Conservation (phyloP, 2,329 filamentous ascomycete species). For the Penicillium sp. region DNA sequence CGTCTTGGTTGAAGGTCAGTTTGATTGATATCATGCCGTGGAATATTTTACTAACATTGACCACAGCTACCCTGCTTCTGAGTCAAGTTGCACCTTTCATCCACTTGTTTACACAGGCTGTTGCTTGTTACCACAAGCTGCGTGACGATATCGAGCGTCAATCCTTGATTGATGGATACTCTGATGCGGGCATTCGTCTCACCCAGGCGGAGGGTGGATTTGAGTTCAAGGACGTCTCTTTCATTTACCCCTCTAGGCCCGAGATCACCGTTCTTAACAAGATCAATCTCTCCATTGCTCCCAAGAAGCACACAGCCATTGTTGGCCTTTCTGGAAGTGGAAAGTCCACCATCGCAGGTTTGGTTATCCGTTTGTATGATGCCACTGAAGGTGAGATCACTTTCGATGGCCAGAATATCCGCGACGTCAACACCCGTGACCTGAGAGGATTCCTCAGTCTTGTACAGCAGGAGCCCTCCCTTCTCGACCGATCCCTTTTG, state of each 20-base stretch:
- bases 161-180: constrained; percentile 48
- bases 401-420: constrained; percentile 62
- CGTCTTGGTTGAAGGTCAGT: constrained; percentile 39
- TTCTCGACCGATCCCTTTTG: constrained; percentile 24
- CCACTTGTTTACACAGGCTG: constrained; percentile 51
- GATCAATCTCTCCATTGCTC: constrained; percentile 30
- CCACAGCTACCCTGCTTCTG: constrained; percentile 37
- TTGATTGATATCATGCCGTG: background rate
- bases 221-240: constrained; percentile 39
- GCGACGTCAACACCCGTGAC: constrained; percentile 52
- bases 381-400: constrained; percentile 61
- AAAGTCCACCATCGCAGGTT: constrained; percentile 65
- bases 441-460: constrained; percentile 25
- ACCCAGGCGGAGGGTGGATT: constrained; percentile 31
- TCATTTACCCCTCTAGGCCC: constrained; percentile 35
- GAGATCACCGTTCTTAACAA: constrained; percentile 30
- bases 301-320: constrained; percentile 54
- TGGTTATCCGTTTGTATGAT: constrained; percentile 66
- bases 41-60: constrained; percentile 11
- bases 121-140: constrained; percentile 59
- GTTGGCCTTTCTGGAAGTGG: constrained; percentile 57
- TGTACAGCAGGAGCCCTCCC: constrained; percentile 26
- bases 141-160: constrained; percentile 57
- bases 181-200: constrained; percentile 23
- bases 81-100: constrained; percentile 43